Percentiles rank a stretch among this genome's conserved stretches.
These are phyloP conservation scores for Sporothrix dimorphospora DNA, from an alignment of 2,329 filamentous ascomycete genomes.

Conservation along the genomic window DNA sequence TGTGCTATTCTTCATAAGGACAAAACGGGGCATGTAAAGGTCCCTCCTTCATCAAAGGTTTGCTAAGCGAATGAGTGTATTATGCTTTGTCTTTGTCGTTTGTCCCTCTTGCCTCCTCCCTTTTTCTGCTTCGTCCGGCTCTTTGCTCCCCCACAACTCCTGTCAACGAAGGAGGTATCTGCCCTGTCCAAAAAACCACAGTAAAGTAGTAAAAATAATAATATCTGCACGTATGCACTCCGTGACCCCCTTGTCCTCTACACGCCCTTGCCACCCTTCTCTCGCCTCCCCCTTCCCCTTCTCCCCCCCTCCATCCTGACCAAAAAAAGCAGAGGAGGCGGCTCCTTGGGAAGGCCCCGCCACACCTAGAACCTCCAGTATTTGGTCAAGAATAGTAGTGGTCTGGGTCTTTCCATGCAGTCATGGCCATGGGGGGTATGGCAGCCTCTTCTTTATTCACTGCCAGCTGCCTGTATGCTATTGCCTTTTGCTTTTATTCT, in stretches of 20 bases:
- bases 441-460: conserved; percentile 7
- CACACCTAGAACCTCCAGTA: conserved; percentile 11
- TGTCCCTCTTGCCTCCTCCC: neutral
- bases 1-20: neutral
- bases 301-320: neutral
- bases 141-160: conserved; percentile 12
- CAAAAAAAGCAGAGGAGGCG: conserved; percentile 15
- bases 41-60: neutral
- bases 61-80: neutral
- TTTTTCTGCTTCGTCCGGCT: neutral
- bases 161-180: conserved; percentile 10
- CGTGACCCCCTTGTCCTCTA: neutral
- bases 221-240: neutral
- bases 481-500: no score
- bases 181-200: neutral
- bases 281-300: neutral
- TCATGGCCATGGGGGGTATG: neutral
- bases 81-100: neutral
- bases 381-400: neutral
- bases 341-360: conserved; percentile 24
- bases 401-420: neutral
- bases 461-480: no score
- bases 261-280: conserved; percentile 5
- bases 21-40: neutral
- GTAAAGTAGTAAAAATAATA: neutral